Evolutionary conservation across 2,329 filamentous ascomycete species (phyloP), one percentile per base, ranked within the genome.

Genomic region (Ampelomyces quisqualis): DNA sequence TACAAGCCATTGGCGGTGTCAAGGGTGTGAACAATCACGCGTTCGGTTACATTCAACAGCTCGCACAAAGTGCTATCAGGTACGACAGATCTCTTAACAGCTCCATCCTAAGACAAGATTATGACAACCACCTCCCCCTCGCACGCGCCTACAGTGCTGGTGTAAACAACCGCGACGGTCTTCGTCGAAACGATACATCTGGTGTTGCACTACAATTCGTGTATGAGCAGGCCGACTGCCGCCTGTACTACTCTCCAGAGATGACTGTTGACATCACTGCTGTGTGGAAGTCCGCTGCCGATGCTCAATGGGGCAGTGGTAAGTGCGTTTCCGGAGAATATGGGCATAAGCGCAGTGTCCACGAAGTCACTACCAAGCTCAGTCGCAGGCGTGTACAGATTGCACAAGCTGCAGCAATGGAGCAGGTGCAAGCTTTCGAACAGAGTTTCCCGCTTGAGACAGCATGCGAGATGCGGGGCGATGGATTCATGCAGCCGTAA

Each of bases 1-100:
- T 80, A 41, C 78, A 80, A 58, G 76, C 75, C 14, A 69, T 79
- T 2, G 77, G 76, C 29, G 77, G 77, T 10, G 70, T 76, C 48
- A 78, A 79, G 59, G 78, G 78, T 7, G 58, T 62, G 28, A 70
- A 70, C 56, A 64, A 68, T 42, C 68, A 55, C 30, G 43, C 49
- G n/a, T 68, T 53, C 38, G 47, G 43, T 13, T 66, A 53, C 43
- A 64, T 70, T n/a, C 61, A 68, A 34, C 26, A 45, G 13, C 39
- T 49, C 3, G 63, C 58, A 7, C 37, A 52, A 19, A 40, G 34
- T 7, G 59, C 61, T 14, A 44, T 65, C 18, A 26, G 40, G 1
- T 52, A 52, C 24, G 46, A 62, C n/a, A 43, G 43, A 3, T 53
- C 54, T 7, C 50, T 60, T 19, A 62, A 63, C 17, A 44, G 28